These are phyloP conservation scores for Westerdykella aurantiaca DNA, from an alignment of 2,329 filamentous ascomycete genomes.

Conservation along the genomic window DNA sequence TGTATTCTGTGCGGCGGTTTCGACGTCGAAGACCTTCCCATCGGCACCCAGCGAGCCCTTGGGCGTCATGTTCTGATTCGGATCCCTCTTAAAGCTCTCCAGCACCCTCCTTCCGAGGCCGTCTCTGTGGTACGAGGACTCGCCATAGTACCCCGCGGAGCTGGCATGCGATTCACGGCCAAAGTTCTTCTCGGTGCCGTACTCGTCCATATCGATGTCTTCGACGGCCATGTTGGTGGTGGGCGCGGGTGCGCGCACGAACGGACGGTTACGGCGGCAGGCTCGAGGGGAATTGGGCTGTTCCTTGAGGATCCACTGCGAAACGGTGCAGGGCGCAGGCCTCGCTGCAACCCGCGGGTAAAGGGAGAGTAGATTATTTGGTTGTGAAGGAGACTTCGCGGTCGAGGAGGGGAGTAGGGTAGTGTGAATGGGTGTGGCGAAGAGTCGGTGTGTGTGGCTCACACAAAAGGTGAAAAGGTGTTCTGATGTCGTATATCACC, in stretches of 20 bases:
- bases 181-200: slow-evolving; percentile 37
- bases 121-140: slow-evolving; percentile 29
- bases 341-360: slow-evolving; percentile 2
- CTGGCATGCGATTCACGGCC: slow-evolving; percentile 31
- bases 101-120: slow-evolving; percentile 39
- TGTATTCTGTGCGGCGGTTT: slow-evolving; percentile 56
- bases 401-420: not conserved
- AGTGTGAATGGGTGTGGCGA: not conserved
- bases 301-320: too few relatives aligned
- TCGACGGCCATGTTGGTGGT: slow-evolving; percentile 22
- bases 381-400: not conserved
- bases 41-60: slow-evolving; percentile 46
- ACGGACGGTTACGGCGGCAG: too few relatives aligned
- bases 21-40: slow-evolving; percentile 57
- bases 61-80: slow-evolving; percentile 42
- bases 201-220: slow-evolving; percentile 25
- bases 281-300: too few relatives aligned
- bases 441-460: not conserved
- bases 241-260: slow-evolving; percentile 1
- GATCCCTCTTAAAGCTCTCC: slow-evolving; percentile 38
- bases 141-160: slow-evolving; percentile 32
- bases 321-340: not conserved
- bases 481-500: not conserved
- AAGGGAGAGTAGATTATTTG: too few relatives aligned
- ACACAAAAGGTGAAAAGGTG: not conserved